Conservation (phyloP, 225 moss, liverwort and hornwort species). For the Ulota crispa region DNA sequence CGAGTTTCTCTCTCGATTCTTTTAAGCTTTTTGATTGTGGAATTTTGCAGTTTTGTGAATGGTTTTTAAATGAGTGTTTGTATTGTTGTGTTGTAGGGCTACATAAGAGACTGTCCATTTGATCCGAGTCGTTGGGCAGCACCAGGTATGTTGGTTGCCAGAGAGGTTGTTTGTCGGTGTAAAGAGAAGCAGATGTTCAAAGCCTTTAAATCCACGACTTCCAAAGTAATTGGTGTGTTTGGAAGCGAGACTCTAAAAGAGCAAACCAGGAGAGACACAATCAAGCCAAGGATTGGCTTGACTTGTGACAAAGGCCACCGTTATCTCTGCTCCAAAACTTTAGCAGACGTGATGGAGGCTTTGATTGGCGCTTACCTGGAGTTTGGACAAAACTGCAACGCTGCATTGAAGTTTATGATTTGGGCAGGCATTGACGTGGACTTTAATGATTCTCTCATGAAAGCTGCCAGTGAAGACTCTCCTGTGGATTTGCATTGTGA, state of each 20-base stretch:
- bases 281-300: slow-evolving; percentile 68
- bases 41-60: background rate
- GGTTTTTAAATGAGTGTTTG: background rate
- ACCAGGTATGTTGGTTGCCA: slow-evolving; percentile 66
- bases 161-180: slow-evolving; percentile 64
- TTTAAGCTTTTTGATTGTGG: background rate
- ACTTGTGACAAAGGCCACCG: slow-evolving; percentile 87
- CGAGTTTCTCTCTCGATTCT: background rate
- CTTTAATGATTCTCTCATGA: slow-evolving; percentile 39
- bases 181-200: slow-evolving; percentile 42
- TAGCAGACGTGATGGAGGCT: slow-evolving; percentile 93
- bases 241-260: slow-evolving; percentile 25
- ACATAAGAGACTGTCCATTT: slow-evolving; percentile 80
- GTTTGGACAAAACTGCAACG: slow-evolving; percentile 49
- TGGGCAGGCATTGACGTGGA: slow-evolving; percentile 89
- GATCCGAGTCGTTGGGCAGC: slow-evolving; percentile 87
- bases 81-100: slow-evolving; percentile 59
- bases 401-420: slow-evolving; percentile 77
- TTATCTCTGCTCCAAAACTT: slow-evolving; percentile 89
- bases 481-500: slow-evolving; percentile 48
- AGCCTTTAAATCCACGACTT: slow-evolving; percentile 36
- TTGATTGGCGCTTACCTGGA: slow-evolving; percentile 79
- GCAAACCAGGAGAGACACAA: slow-evolving; percentile 28
- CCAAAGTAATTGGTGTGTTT: slow-evolving; percentile 37
- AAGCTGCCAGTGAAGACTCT: slow-evolving; percentile 42